Percentiles rank a stretch among this genome's conserved stretches.
Evolutionary conservation across 441 rosid genomes (phyloP).

Genomic region (Gossypium trilobum): DNA sequence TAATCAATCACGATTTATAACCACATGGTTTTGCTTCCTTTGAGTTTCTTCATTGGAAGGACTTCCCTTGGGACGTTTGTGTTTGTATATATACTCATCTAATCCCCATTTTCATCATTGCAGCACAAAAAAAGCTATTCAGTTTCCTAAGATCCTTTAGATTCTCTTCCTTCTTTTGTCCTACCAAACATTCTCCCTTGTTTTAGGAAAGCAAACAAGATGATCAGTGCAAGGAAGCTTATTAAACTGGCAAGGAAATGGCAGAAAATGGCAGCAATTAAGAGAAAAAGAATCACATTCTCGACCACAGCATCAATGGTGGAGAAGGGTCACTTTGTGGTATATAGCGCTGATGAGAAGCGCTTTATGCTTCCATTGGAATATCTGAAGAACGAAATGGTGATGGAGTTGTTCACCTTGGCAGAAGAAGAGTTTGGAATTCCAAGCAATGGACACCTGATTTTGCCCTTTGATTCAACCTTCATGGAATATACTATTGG

Average conservation of each 20-base stretch:
- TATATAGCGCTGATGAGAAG: conserved; percentile 21
- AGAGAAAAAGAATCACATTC: conserved; percentile 9
- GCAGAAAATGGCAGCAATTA: conserved; percentile 15
- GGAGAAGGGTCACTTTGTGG: conserved; percentile 32
- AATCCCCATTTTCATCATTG: neutral
- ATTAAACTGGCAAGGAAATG: conserved; percentile 23
- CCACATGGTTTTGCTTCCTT: no score
- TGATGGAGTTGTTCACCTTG: conserved; percentile 12
- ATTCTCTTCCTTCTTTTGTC: neutral
- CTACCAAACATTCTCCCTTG: neutral
- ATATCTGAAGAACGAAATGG: conserved; percentile 15
- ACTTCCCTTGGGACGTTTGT: neutral
- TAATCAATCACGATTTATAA: no score
- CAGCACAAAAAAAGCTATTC: neutral
- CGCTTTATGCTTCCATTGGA: conserved; percentile 14
- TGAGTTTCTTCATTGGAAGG: neutral
- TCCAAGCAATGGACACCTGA: conserved; percentile 25
- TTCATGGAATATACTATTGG: conserved; percentile 21
- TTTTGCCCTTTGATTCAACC: conserved; percentile 30
- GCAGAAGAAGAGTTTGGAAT: conserved; percentile 28
- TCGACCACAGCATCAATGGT: conserved; percentile 14
- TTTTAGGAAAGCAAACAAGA: neutral
- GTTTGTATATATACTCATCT: neutral
- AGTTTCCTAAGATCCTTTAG: neutral
- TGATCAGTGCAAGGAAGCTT: conserved; percentile 18